Evolutionary conservation across 768 basidiomycete species (phyloP).

Genomic region (Mycena leptocephala): DNA sequence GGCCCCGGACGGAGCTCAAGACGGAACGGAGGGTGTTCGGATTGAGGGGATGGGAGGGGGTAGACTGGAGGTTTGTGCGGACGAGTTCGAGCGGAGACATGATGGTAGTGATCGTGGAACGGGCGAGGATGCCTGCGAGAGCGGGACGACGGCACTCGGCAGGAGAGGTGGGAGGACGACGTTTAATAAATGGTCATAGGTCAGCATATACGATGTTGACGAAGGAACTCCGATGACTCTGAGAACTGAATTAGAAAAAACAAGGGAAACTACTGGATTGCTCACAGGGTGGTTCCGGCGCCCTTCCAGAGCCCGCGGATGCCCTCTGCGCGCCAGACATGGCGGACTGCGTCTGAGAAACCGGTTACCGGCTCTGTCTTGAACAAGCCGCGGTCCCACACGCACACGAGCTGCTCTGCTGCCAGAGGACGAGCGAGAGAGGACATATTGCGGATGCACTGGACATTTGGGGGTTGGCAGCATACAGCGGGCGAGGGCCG

Average conservation of each 20-base stretch:
- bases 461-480: slow-evolving; percentile 76
- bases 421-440: slow-evolving; percentile 74
- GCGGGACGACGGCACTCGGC: slow-evolving; percentile 72
- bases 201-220: slow-evolving; percentile 94
- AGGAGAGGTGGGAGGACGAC: slow-evolving; percentile 74
- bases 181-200: slow-evolving; percentile 90
- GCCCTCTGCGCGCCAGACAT: slow-evolving; percentile 89
- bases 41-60: slow-evolving; percentile 76
- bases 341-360: slow-evolving; percentile 87
- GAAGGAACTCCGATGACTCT: slow-evolving; percentile 95
- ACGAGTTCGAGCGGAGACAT: slow-evolving; percentile 93
- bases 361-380: slow-evolving; percentile 85
- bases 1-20: slow-evolving; percentile 70
- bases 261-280: slow-evolving; percentile 13
- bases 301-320: slow-evolving; percentile 95
- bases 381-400: slow-evolving; percentile 84
- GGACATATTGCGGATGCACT: slow-evolving; percentile 86
- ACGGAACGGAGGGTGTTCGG: slow-evolving; percentile 88
- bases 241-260: slow-evolving; percentile 21
- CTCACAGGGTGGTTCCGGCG: slow-evolving; percentile 91
- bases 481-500: slow-evolving; percentile 72
- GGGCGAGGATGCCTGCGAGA: slow-evolving; percentile 87
- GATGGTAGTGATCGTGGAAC: slow-evolving; percentile 84
- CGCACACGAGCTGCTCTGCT: slow-evolving; percentile 79
- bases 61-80: slow-evolving; percentile 94